Evolutionary conservation across 345 rosid genomes (phyloP).

Genomic region (Populus simonii): DNA sequence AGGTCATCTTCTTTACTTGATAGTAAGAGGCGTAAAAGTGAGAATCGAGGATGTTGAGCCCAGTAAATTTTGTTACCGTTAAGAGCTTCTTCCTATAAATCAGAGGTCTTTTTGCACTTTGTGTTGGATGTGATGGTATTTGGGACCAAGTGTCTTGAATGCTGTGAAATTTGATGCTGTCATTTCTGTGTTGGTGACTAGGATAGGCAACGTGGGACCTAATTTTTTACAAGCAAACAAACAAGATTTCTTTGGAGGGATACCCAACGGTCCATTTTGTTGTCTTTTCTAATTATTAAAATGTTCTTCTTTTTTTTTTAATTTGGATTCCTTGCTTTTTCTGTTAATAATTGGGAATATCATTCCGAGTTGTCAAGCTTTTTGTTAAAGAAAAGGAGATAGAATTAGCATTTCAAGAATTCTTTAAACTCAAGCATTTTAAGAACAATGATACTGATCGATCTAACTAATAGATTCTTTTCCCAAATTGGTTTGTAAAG

Average conservation of each 20-base stretch:
- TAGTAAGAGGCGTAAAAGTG: too few species aligned
- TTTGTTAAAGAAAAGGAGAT: neutral
- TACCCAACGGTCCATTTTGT: slow-evolving; percentile 28
- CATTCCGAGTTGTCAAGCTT: neutral
- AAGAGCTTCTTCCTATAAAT: neutral
- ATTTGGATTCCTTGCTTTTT: neutral
- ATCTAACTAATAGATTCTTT: neutral
- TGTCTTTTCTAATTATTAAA: neutral
- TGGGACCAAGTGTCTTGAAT: neutral
- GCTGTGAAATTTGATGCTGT: neutral
- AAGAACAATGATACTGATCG: neutral
- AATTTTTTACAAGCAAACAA: neutral
- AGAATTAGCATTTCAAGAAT: neutral
- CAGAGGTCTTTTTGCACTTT: neutral
- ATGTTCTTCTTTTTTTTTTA: neutral
- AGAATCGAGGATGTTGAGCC: neutral
- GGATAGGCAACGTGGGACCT: neutral
- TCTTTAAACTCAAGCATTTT: too few species aligned
- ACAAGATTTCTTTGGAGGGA: neutral
- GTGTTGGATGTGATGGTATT: neutral
- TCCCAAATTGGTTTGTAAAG: neutral
- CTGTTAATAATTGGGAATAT: neutral
- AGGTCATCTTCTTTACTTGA: too few species aligned
- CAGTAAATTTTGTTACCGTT: neutral
- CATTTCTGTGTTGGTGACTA: neutral